Evolutionary conservation across 2,329 filamentous ascomycete species (phyloP), one percentile per base, ranked within the genome.

Genomic region (Talaromyces marneffei): DNA sequence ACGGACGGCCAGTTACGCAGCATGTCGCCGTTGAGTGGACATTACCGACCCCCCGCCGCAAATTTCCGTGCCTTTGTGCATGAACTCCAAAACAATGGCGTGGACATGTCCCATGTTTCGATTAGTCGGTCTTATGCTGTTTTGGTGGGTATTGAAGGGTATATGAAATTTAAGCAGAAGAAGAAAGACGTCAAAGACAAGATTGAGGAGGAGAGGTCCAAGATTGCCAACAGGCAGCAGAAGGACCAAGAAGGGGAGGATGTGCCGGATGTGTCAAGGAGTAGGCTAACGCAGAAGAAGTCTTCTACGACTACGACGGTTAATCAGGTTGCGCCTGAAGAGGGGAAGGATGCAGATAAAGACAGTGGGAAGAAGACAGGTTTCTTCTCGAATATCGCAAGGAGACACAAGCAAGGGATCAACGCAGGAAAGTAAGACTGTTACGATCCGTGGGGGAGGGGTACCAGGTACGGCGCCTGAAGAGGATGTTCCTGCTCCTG

Each of bases 61-160:
- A 96, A 93, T 71, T 96, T 96, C 70, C 85, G 89, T 31, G 87
- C 88, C 1, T 96, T 96, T 69, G 83, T 96, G 2, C 84, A 86
- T 64, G 87, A 82, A 8, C 79, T 97, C 4, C 85, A 87, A 66
- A 85, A 87, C 0, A 83, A 83, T 33, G 89, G 89, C 1, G 91
- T 88, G 0, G 92, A 97, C 72, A 89, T 92, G 84, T 85, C 83
- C 14, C 87, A 84, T 27, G 86, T 95, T 10, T 89, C 86, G 18
- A 89, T 96, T 50, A 91, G 87, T 44, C 87, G 91, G 67, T 88
- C 88, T 1, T 96, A 96, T 70, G 87, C 89, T 0, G 86, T 96
- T 0, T 80, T 96, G 0, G 83, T 92, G 0, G 92, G 92, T 0
- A 80, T 96, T 4, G 92, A 96, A 77, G 83, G 86, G 14, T 96